phyloP scores from a whole-genome alignment of 2,329 filamentous ascomycete species.

The Exophiala lecanii-corni region DNA sequence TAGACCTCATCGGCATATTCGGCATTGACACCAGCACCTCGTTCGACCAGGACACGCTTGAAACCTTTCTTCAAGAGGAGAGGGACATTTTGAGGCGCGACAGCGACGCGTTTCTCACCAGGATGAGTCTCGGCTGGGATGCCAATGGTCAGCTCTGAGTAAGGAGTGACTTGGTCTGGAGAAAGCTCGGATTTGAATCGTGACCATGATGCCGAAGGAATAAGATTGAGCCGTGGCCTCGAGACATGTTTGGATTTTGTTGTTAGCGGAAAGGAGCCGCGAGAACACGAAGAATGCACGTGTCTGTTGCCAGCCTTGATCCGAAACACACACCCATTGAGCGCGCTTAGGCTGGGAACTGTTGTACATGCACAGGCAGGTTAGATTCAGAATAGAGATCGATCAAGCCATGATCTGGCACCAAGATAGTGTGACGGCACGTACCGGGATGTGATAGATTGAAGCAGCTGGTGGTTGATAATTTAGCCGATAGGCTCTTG shows the following conservation, averaged over 20 bases:
- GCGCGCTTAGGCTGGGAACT: constrained; percentile 9
- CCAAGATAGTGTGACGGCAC: too few relatives aligned
- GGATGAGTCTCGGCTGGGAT: constrained; percentile 74
- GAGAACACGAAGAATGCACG: constrained; percentile 11
- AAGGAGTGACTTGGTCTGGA: constrained; percentile 46
- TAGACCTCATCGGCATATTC: constrained; percentile 76
- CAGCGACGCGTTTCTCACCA: constrained; percentile 74
- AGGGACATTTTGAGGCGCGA: constrained; percentile 78
- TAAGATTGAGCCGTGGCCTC: constrained; percentile 7
- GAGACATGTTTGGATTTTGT: constrained; percentile 8
- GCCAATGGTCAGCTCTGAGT: constrained; percentile 68
- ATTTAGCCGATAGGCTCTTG: constrained; percentile 16
- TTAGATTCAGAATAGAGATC: too few relatives aligned
- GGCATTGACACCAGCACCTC: constrained; percentile 71
- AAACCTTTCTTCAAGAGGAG: constrained; percentile 84
- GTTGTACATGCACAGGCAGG: background rate
- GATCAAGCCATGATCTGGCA: too few relatives aligned
- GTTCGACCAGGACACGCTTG: constrained; percentile 69
- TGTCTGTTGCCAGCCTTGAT: constrained; percentile 7
- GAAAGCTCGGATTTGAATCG: constrained; percentile 18
- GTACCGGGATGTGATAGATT: constrained; percentile 13
- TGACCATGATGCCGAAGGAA: constrained; percentile 15
- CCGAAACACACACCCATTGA: constrained; percentile 12
- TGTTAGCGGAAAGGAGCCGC: constrained; percentile 14
- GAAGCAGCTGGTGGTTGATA: constrained; percentile 19